Evolutionary conservation across 202 grass and related monocot genomes (phyloP).

Genomic region (Elaeis oleifera): DNA sequence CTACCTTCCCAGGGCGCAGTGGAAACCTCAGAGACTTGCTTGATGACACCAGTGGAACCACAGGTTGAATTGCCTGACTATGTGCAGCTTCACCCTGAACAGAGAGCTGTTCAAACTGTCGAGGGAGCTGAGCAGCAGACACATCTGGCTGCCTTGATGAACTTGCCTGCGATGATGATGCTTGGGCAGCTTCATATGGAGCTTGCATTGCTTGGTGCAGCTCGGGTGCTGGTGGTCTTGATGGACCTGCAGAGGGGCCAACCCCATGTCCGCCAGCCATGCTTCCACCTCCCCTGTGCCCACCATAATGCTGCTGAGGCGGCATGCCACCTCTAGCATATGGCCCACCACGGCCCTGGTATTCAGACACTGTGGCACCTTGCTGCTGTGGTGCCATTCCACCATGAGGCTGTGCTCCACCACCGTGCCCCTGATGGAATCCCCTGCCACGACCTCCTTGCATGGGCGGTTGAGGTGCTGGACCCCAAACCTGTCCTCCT

Average conservation of each 20-base stretch:
- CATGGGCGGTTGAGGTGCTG: neutral
- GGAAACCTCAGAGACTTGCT: constrained; percentile 51
- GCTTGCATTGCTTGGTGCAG: constrained; percentile 85
- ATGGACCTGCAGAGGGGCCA: constrained; percentile 29
- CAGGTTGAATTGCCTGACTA: constrained; percentile 28
- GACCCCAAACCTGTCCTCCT: neutral
- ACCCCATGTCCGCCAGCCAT: constrained; percentile 22
- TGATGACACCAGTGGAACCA: constrained; percentile 19
- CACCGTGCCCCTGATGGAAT: neutral
- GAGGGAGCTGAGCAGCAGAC: constrained; percentile 12
- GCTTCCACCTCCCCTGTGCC: constrained; percentile 11
- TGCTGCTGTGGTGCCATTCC: neutral
- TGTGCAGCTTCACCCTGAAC: constrained; percentile 31
- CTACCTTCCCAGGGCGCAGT: constrained; percentile 59
- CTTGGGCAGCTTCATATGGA: constrained; percentile 33
- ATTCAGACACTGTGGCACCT: neutral
- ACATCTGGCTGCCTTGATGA: constrained; percentile 17
- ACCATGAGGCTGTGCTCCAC: neutral
- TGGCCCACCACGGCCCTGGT: neutral
- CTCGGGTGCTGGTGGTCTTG: constrained; percentile 44
- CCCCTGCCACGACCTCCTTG: constrained; percentile 3
- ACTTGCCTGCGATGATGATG: constrained; percentile 23
- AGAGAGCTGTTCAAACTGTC: constrained; percentile 39
- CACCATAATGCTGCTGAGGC: constrained; percentile 20
- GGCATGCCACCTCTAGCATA: neutral